These are phyloP conservation scores for Annona squamosa DNA, from an alignment of 164 flowering plant genomes.

Conservation along the genomic window DNA sequence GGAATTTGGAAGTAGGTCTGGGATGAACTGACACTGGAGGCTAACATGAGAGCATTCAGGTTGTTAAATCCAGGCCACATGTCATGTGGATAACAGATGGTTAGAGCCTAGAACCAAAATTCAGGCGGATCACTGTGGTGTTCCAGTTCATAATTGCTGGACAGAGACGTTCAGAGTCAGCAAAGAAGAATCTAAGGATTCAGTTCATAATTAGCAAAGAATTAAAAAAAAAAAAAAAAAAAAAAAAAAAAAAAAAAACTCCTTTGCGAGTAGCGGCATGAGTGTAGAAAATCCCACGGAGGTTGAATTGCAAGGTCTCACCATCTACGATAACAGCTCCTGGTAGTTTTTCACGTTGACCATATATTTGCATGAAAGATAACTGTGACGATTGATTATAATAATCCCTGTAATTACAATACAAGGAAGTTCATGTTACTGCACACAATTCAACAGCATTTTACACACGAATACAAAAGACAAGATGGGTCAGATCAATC, in stretches of 20 bases:
- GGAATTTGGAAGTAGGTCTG: no score
- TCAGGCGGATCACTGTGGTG: no score
- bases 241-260: not conserved
- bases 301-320: constrained; percentile 18
- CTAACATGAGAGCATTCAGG: no score
- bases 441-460: not conserved
- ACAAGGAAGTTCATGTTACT: not conserved
- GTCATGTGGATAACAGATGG: no score
- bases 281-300: not conserved
- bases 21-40: no score
- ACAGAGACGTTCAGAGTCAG: not conserved
- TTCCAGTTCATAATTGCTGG: no score
- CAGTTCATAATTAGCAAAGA: not conserved
- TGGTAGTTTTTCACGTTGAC: constrained; percentile 44
- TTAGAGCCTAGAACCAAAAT: no score
- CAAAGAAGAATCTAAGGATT: not conserved
- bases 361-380: constrained; percentile 60
- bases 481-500: not conserved
- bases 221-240: not conserved
- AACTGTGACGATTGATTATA: constrained; percentile 28
- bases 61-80: no score
- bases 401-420: constrained; percentile 36
- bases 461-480: not conserved
- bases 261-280: no score
- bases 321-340: constrained; percentile 85